phyloP scores from a whole-genome alignment of 2,329 filamentous ascomycete species.

The Apiospora sp. region DNA sequence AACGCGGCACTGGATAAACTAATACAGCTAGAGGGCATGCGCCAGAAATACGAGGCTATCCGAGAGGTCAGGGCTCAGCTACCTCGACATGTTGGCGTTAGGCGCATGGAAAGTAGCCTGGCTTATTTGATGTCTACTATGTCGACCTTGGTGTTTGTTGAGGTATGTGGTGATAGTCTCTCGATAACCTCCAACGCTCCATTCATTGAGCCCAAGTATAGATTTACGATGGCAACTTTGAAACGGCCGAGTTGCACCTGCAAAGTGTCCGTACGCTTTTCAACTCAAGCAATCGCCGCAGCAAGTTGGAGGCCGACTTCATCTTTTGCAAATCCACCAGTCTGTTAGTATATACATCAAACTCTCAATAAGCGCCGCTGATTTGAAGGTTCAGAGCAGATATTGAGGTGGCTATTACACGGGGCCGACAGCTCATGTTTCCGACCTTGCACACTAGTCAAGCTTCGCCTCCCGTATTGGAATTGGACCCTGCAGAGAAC shows the following conservation, averaged over 20 bases:
- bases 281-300: neutral
- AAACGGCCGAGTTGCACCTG: slow-evolving; percentile 19
- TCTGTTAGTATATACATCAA: neutral
- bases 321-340: slow-evolving; percentile 19
- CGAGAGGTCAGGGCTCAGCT: slow-evolving; percentile 25
- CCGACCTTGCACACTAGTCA: neutral
- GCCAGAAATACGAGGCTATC: slow-evolving; percentile 28
- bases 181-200: no score
- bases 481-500: neutral
- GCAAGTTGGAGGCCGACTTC: slow-evolving; percentile 20
- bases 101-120: neutral
- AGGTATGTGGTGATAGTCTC: slow-evolving; percentile 3
- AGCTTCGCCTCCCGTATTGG: neutral
- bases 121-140: slow-evolving; percentile 27
- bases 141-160: slow-evolving; percentile 27
- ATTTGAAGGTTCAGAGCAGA: neutral
- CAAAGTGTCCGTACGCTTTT: slow-evolving; percentile 16
- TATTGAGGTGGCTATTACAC: slow-evolving; percentile 10
- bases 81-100: neutral
- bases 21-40: slow-evolving; percentile 28
- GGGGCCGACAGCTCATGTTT: slow-evolving; percentile 2
- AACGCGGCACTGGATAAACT: slow-evolving; percentile 19
- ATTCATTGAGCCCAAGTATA: neutral
- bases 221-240: slow-evolving; percentile 26
- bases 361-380: neutral